Evolutionary conservation across 768 basidiomycete species (phyloP), one percentile per base, ranked within the genome.

Genomic region (Podaxis sp.): DNA sequence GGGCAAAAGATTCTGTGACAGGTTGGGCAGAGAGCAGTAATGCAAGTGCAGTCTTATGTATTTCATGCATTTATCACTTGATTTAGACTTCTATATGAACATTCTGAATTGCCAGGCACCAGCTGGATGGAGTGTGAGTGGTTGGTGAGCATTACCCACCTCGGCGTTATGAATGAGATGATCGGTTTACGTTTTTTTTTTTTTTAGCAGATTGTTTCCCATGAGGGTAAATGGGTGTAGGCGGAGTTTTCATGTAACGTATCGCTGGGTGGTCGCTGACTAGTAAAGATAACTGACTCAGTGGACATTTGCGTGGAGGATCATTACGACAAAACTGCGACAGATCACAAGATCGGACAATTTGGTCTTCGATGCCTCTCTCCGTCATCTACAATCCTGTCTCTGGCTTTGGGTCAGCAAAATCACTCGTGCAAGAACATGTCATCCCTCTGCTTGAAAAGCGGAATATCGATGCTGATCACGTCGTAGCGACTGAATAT

Each of bases 311-410:
- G 32, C 7, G 32, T 32, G 9, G 7, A 32, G 7, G 32, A 9
- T 9, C 32, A 32, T 0, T 32, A 2, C 7, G 32, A 32, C 32
- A 32, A 7, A 21, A 21, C 21, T 21, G 21, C 21, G 21, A 21
- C 21, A 21, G 21, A 32, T 32, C 28, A 32, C 28, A 32, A 32
- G 32, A 32, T 32, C 32, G 7, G 32, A 32, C 32, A 32, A 3
- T 32, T 32, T 32, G 32, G 32, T 32, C 32, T 9, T 32, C 32
- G 23, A 82, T 85, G 82, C 69, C 80, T 27, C 70, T 87, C 55
- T 75, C 90, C 52, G 78, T 85, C 37, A 69, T 95, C 61, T 89
- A 88, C 74, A 95, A 95, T 66, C 93, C 93, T 27, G 84, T 77
- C 61, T 86, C 80, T 65, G 93, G 93, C 4, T 76, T 86, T 66